Percentiles rank a stretch among this genome's conserved stretches.
These are phyloP conservation scores for Aspergillus bertholletiae DNA, from an alignment of 495 filamentous ascomycete species.

Conservation along the genomic window DNA sequence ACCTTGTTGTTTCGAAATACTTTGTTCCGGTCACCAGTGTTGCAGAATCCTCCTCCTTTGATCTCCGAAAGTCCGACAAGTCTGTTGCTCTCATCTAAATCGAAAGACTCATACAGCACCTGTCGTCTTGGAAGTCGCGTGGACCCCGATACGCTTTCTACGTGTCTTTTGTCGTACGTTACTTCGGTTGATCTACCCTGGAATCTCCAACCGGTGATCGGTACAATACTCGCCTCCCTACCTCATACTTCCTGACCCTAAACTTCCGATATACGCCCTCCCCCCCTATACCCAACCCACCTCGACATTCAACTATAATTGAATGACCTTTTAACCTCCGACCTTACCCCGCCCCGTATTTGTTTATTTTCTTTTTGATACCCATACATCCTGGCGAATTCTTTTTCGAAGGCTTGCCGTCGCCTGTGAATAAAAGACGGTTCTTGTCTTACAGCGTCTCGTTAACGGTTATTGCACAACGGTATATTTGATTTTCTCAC, in stretches of 20 bases:
- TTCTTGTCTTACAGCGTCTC: slow-evolving; percentile 42
- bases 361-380: slow-evolving; percentile 10
- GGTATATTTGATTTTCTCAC: slow-evolving; percentile 39
- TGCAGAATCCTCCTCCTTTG: slow-evolving; percentile 24
- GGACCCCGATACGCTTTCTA: slow-evolving; percentile 3
- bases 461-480: slow-evolving; percentile 46
- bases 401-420: slow-evolving; percentile 43
- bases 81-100: slow-evolving; percentile 21
- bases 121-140: slow-evolving; percentile 15
- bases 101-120: slow-evolving; percentile 7
- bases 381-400: slow-evolving; percentile 32
- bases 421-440: slow-evolving; percentile 45
- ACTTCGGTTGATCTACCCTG: slow-evolving; percentile 22
- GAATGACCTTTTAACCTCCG: slow-evolving; percentile 8
- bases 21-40: slow-evolving; percentile 30
- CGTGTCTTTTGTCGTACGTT: slow-evolving; percentile 14
- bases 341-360: no score
- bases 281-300: slow-evolving; percentile 1
- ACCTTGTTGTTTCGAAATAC: slow-evolving; percentile 24
- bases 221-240: no score
- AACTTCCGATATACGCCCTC: slow-evolving; percentile 1
- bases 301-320: slow-evolving; percentile 4
- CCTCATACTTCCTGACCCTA: slow-evolving; percentile 3
- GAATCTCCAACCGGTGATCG: slow-evolving; percentile 24
- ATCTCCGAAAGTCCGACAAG: slow-evolving; percentile 23